Evolutionary conservation across 306 rosid genomes (phyloP).

Genomic region (Albizia julibrissin): DNA sequence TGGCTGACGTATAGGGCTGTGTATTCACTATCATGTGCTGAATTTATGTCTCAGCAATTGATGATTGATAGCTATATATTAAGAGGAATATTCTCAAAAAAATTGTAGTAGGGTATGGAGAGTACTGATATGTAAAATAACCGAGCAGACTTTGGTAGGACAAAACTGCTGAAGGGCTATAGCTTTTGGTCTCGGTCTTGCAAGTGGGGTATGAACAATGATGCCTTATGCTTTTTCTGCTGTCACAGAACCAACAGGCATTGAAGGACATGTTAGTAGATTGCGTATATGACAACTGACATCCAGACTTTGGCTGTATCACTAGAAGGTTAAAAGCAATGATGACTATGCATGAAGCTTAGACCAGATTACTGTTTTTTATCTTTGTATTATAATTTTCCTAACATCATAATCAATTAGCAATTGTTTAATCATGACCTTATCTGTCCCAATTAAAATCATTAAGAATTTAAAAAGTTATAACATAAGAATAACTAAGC

Average conservation of each 20-base stretch:
- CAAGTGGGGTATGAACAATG: neutral
- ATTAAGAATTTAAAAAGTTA: neutral
- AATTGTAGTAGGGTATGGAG: neutral
- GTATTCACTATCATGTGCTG: neutral
- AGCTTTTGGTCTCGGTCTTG: neutral
- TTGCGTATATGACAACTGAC: slow-evolving; percentile 22
- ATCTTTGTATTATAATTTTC: neutral
- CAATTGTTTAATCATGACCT: slow-evolving; percentile 2
- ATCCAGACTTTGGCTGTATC: slow-evolving; percentile 8
- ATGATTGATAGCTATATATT: neutral
- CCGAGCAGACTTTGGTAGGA: slow-evolving; percentile 8
- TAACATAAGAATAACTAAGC: neutral
- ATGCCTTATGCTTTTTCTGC: neutral
- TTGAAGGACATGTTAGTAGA: slow-evolving; percentile 11
- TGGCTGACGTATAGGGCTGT: neutral
- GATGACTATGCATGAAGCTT: neutral
- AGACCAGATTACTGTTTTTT: slow-evolving; percentile 19
- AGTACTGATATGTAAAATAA: neutral
- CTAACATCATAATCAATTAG: neutral
- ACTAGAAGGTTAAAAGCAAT: neutral
- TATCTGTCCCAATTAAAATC: neutral
- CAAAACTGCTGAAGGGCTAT: slow-evolving; percentile 4
- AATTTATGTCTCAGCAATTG: slow-evolving; percentile 4
- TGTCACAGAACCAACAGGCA: slow-evolving; percentile 16
- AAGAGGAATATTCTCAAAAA: neutral